A percentile compares a stretch with the other conserved stretches of the same genome.
These are phyloP conservation scores for Penicillium paxilli DNA, from an alignment of 495 filamentous ascomycete genomes.

Conservation along the genomic window DNA sequence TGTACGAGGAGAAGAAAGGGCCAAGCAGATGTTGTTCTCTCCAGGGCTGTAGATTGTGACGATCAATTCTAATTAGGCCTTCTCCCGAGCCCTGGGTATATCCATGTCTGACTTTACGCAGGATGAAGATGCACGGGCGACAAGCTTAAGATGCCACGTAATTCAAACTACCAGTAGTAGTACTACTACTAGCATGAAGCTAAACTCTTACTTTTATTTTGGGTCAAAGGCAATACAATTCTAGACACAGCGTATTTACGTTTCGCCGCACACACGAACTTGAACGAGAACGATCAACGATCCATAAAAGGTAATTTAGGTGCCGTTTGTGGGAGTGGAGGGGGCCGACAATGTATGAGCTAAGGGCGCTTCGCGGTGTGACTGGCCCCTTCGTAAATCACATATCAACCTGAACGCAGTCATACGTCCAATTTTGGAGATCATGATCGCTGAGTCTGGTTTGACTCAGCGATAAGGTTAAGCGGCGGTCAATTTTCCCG, in stretches of 20 bases:
- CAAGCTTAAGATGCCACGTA: slow-evolving; percentile 1
- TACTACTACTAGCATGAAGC: too few relatives aligned
- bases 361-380: background rate
- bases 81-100: background rate
- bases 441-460: slow-evolving; percentile 4
- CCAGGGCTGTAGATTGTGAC: background rate
- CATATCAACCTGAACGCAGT: background rate
- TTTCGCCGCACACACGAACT: background rate
- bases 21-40: background rate
- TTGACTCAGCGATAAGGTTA: slow-evolving; percentile 25
- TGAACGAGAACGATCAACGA: background rate
- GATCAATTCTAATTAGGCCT: slow-evolving; percentile 5
- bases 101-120: slow-evolving; percentile 1
- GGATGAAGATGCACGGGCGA: background rate
- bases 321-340: background rate
- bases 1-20: background rate
- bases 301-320: background rate
- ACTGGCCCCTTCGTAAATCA: background rate
- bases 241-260: too few relatives aligned
- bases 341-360: background rate
- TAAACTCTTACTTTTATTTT: background rate
- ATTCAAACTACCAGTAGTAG: background rate
- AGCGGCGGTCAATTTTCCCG: slow-evolving; percentile 14
- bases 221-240: background rate
- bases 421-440: background rate